These are phyloP conservation scores for Capillidium heterosporum DNA, from an alignment of 371 early-diverging fungal genomes.

Conservation along the genomic window DNA sequence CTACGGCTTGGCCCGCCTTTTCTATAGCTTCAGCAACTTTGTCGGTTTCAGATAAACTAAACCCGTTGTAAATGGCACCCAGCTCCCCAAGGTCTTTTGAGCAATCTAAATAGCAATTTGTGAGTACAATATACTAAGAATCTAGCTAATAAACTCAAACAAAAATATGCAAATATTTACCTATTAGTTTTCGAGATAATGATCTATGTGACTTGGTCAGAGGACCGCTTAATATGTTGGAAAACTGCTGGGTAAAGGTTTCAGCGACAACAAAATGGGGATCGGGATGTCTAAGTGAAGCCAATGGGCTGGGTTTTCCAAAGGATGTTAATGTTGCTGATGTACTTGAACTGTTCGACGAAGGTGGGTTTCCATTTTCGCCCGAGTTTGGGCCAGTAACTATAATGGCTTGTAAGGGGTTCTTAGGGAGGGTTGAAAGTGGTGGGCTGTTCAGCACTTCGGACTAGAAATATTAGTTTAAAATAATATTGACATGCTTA, in stretches of 20 bases:
- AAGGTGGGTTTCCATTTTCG: neutral
- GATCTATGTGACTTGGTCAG: neutral
- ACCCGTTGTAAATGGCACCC: slow-evolving; percentile 84
- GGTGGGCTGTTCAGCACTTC: slow-evolving; percentile 47
- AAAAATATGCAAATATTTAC: neutral
- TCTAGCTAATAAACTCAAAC: neutral
- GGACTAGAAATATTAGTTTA: slow-evolving; percentile 22
- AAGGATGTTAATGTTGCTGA: slow-evolving; percentile 11
- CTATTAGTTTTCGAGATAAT: neutral
- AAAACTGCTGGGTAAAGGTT: slow-evolving; percentile 37
- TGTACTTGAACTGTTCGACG: slow-evolving; percentile 7
- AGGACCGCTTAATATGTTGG: slow-evolving; percentile 25
- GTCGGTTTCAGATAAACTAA: slow-evolving; percentile 65
- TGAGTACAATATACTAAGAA: neutral
- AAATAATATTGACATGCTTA: slow-evolving; percentile 9
- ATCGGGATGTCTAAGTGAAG: slow-evolving; percentile 38
- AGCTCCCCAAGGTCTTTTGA: slow-evolving; percentile 67
- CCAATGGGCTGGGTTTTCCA: slow-evolving; percentile 35
- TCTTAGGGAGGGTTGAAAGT: slow-evolving; percentile 37
- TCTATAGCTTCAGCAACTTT: slow-evolving; percentile 70
- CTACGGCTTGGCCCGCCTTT: slow-evolving; percentile 76
- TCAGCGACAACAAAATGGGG: slow-evolving; percentile 51
- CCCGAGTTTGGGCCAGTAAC: neutral
- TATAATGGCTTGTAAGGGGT: slow-evolving; percentile 13
- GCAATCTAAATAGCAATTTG: slow-evolving; percentile 15